Evolutionary conservation across 2,329 filamentous ascomycete genomes (phyloP).

Genomic region (Alternaria consortialis): DNA sequence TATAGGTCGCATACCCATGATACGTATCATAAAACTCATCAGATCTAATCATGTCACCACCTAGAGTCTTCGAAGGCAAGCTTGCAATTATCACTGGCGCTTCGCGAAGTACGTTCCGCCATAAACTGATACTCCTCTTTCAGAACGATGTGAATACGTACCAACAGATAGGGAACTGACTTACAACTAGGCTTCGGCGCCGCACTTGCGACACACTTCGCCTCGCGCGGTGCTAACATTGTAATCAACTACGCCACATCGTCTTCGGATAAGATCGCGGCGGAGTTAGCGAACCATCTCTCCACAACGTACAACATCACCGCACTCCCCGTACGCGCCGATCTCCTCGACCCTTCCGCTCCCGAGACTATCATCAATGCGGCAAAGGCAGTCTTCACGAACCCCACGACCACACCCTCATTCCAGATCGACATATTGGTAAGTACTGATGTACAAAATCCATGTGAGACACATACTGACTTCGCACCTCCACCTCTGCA

Average conservation of each 20-base stretch:
- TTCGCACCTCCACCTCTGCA: too few relatives aligned
- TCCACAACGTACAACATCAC: slow-evolving; percentile 16
- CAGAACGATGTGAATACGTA: neutral
- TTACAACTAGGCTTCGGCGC: slow-evolving; percentile 13
- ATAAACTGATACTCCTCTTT: neutral
- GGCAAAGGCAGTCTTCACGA: slow-evolving; percentile 10
- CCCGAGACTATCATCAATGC: slow-evolving; percentile 12
- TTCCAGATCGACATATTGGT: slow-evolving; percentile 15
- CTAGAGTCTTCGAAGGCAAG: slow-evolving; percentile 14
- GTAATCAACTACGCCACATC: slow-evolving; percentile 17
- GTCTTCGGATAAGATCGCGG: slow-evolving; percentile 7
- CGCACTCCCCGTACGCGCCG: slow-evolving; percentile 14
- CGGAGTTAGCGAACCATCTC: slow-evolving; percentile 13
- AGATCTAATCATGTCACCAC: neutral
- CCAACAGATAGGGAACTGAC: neutral
- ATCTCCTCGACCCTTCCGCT: slow-evolving; percentile 14
- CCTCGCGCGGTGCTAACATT: slow-evolving; percentile 12
- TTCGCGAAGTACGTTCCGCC: slow-evolving; percentile 13
- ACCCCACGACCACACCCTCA: slow-evolving; percentile 3
- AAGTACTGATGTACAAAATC: too few relatives aligned
- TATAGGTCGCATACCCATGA: neutral
- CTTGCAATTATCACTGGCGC: slow-evolving; percentile 15
- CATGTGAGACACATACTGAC: too few relatives aligned
- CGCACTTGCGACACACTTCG: slow-evolving; percentile 14
- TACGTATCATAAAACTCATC: neutral